Conservation (phyloP, 1,284 basidiomycete genomes). For the Pyrrhoderma noxium region DNA sequence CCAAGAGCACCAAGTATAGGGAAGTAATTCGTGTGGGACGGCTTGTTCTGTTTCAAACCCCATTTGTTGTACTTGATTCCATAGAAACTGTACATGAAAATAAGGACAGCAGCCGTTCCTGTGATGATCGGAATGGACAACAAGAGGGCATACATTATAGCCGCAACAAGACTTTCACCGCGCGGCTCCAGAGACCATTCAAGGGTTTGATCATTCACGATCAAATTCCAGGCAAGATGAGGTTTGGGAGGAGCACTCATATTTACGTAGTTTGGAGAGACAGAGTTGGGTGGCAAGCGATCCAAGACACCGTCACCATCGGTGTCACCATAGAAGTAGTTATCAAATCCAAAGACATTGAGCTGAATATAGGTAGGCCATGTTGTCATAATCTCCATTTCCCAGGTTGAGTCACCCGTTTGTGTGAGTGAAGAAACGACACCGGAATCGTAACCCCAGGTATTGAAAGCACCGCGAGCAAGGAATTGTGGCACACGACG, state of each 20-base stretch:
- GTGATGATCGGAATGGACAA: constrained; percentile 79
- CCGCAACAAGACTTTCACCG: constrained; percentile 72
- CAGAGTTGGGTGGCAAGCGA: constrained; percentile 81
- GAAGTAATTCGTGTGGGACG: constrained; percentile 61
- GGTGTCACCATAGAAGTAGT: constrained; percentile 85
- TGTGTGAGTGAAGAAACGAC: constrained; percentile 60
- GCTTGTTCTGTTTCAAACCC: constrained; percentile 66
- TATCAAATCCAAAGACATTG: constrained; percentile 82
- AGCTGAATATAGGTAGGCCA: constrained; percentile 87
- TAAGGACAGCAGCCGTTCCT: constrained; percentile 67
- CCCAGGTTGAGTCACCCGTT: constrained; percentile 58
- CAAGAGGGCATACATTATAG: constrained; percentile 79
- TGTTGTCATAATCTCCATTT: constrained; percentile 74
- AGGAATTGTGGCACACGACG: constrained; percentile 83
- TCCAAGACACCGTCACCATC: constrained; percentile 84
- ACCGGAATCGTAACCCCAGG: constrained; percentile 86
- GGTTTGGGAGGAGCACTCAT: constrained; percentile 77
- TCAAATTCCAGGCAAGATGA: constrained; percentile 78
- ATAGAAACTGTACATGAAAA: constrained; percentile 95
- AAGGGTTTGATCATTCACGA: constrained; percentile 71
- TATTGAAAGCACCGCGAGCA: constrained; percentile 81
- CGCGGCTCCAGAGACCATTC: constrained; percentile 75
- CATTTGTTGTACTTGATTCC: constrained; percentile 90
- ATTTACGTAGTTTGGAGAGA: constrained; percentile 81
- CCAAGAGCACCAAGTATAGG: constrained; percentile 63